Conservation (phyloP, 2,329 filamentous ascomycete genomes). For the Gnomoniopsis smithogilvyi region DNA sequence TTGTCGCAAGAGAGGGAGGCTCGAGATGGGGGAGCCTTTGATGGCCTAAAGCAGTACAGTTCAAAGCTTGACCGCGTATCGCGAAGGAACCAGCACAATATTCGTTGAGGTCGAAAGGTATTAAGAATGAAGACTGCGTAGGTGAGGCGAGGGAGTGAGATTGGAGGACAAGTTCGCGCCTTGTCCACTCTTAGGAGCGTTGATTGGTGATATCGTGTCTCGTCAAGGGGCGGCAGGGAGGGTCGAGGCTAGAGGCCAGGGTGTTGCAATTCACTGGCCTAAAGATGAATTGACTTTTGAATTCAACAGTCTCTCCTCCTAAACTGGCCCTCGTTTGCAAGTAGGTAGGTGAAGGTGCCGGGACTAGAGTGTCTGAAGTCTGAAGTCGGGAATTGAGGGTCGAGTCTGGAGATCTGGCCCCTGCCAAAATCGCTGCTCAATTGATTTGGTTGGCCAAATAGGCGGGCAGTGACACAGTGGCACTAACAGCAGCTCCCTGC, state of each 20-base stretch:
- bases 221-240: not conserved
- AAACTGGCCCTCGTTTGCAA: not conserved
- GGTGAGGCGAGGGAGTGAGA: not conserved
- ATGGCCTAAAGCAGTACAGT: not conserved
- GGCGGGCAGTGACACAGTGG: constrained; percentile 16
- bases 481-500: constrained; percentile 8
- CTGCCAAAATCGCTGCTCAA: constrained; percentile 7
- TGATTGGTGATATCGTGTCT: not conserved
- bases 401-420: constrained; percentile 17
- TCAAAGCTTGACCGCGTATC: too few relatives aligned
- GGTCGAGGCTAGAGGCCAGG: not conserved
- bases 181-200: not conserved
- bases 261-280: not conserved
- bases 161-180: not conserved
- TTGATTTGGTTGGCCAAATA: not conserved
- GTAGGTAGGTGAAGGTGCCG: not conserved
- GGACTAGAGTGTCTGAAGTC: not conserved
- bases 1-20: not conserved
- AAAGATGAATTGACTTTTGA: not conserved
- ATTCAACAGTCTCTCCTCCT: not conserved
- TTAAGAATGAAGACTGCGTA: not conserved
- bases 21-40: not conserved
- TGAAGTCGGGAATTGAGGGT: not conserved
- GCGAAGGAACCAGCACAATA: too few relatives aligned
- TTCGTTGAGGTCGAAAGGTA: not conserved